A percentile compares a stretch with the other conserved stretches of the same genome.
phyloP scores from a whole-genome alignment of 768 basidiomycete species.

The Rhodotorula kratochvilovae region DNA sequence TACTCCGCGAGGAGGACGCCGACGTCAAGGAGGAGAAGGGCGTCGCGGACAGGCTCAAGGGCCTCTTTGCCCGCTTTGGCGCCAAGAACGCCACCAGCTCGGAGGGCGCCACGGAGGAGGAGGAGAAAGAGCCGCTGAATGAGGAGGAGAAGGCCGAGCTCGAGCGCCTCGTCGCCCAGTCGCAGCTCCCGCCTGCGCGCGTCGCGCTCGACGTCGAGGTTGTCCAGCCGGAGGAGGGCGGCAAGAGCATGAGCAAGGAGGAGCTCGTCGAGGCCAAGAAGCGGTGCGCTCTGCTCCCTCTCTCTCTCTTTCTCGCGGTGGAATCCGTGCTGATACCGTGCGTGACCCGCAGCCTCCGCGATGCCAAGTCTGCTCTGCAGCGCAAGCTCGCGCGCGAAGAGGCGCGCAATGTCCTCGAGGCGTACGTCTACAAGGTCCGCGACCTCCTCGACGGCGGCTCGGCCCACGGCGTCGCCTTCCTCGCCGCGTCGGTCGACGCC shows the following conservation, averaged over 20 bases:
- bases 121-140: slow-evolving; percentile 42
- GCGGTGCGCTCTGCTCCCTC: slow-evolving; percentile 55
- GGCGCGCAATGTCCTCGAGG: slow-evolving; percentile 82
- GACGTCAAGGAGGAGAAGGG: slow-evolving; percentile 44
- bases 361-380: slow-evolving; percentile 70
- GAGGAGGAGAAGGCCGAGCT: slow-evolving; percentile 51
- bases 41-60: slow-evolving; percentile 72
- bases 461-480: slow-evolving; percentile 55
- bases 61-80: slow-evolving; percentile 56
- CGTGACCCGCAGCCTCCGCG: slow-evolving; percentile 59
- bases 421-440: slow-evolving; percentile 84
- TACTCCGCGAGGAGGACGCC: slow-evolving; percentile 58
- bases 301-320: background rate
- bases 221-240: slow-evolving; percentile 3
- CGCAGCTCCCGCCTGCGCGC: slow-evolving; percentile 16
- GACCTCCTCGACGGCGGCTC: slow-evolving; percentile 57
- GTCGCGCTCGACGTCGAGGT: slow-evolving; percentile 12
- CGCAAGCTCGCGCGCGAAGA: slow-evolving; percentile 77
- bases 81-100: slow-evolving; percentile 44
- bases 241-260: slow-evolving; percentile 58
- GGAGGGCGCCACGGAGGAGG: slow-evolving; percentile 24
- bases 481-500: slow-evolving; percentile 48
- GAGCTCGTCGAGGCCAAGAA: slow-evolving; percentile 64
- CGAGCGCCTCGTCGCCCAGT: slow-evolving; percentile 54
- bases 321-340: background rate